Evolutionary conservation across 2,329 filamentous ascomycete species (phyloP).

Genomic region (Aquanectria penicillioides): DNA sequence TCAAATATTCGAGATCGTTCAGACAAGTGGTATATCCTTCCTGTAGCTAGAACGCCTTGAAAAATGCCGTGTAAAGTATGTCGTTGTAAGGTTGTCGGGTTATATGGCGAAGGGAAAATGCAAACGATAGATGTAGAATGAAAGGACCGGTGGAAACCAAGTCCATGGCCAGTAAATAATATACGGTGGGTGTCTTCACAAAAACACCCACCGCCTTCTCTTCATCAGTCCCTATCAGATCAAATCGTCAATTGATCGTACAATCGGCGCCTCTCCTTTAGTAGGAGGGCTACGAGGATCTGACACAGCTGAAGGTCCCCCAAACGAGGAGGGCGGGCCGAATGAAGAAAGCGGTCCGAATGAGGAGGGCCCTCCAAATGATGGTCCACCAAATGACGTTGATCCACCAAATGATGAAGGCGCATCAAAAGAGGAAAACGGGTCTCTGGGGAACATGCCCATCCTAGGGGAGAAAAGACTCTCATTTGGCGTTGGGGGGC

Average conservation of each 20-base stretch:
- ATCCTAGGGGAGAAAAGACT: conserved; percentile 64
- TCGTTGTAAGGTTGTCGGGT: conserved; percentile 28
- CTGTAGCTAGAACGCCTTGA: conserved; percentile 32
- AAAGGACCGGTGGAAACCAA: background rate
- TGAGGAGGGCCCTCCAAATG: background rate
- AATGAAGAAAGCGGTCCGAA: background rate
- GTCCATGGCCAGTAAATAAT: background rate
- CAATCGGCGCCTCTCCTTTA: conserved; percentile 78
- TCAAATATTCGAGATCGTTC: conserved; percentile 22
- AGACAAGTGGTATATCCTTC: conserved; percentile 19
- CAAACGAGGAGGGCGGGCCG: conserved; percentile 54
- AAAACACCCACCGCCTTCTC: background rate
- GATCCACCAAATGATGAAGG: too few species aligned
- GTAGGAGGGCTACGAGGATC: conserved; percentile 82
- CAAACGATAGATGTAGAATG: conserved; percentile 3
- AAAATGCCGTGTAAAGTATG: conserved; percentile 30
- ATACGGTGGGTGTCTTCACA: background rate
- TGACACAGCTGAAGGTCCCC: conserved; percentile 59
- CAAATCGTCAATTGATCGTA: conserved; percentile 81
- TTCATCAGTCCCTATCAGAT: conserved; percentile 58
- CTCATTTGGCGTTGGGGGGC: conserved; percentile 61
- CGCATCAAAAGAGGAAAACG: conserved; percentile 61
- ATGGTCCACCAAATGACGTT: background rate
- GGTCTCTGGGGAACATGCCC: conserved; percentile 63
- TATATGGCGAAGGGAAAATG: conserved; percentile 20